Evolutionary conservation across 208 protist genomes (phyloP).

Genomic region (Leishmania amazonensis): DNA sequence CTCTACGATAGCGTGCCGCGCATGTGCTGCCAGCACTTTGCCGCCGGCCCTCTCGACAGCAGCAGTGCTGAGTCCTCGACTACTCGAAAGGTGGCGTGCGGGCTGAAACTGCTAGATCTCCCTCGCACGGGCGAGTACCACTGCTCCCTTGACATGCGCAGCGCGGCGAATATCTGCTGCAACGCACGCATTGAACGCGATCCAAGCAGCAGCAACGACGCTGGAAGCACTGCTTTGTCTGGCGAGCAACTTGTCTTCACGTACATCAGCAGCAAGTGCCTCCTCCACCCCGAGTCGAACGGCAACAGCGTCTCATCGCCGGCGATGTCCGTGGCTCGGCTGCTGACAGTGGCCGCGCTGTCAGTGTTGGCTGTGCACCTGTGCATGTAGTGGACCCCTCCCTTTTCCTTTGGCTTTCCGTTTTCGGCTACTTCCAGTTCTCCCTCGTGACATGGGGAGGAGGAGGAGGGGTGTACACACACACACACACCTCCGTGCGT

Average conservation of each 20-base stretch:
- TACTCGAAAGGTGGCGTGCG: constrained; percentile 8
- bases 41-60: background rate
- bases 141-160: constrained; percentile 11
- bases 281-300: background rate
- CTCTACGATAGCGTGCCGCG: constrained; percentile 3
- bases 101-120: constrained; percentile 13
- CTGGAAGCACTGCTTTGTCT: background rate
- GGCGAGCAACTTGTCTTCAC: background rate
- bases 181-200: constrained; percentile 18
- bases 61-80: background rate
- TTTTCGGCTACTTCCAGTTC: background rate
- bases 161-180: constrained; percentile 14
- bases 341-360: background rate
- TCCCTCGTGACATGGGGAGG: background rate
- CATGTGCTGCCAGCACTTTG: constrained; percentile 23
- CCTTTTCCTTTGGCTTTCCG: background rate
- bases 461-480: too few species aligned
- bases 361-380: background rate
- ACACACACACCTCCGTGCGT: background rate
- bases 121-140: constrained; percentile 22
- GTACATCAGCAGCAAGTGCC: constrained; percentile 20
- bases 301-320: background rate
- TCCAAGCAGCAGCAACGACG: background rate
- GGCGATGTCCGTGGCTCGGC: background rate
- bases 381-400: background rate